Conservation (phyloP, 1,284 basidiomycete species). For the Coriolopsis trogii region DNA sequence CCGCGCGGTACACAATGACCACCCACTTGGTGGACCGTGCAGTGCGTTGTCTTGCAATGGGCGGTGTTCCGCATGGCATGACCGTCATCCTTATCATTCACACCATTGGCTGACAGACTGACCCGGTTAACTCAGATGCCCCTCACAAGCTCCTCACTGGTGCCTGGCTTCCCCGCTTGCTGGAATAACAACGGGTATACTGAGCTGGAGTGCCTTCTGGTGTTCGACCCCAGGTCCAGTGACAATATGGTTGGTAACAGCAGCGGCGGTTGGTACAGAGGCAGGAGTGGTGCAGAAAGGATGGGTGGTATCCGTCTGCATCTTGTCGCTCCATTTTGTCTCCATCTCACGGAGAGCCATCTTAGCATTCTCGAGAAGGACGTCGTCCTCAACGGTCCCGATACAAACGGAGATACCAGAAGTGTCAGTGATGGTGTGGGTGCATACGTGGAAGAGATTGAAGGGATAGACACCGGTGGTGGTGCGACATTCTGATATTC, state of each 20-base stretch:
- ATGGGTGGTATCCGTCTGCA: conserved; percentile 96
- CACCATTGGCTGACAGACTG: too few relatives aligned
- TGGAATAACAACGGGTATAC: conserved; percentile 92
- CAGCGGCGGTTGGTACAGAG: conserved; percentile 63
- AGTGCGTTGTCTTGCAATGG: too few relatives aligned
- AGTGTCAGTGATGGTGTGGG: conserved; percentile 93
- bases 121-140: too few relatives aligned
- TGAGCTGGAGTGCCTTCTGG: conserved; percentile 87
- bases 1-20: too few relatives aligned
- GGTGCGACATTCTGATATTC: too few relatives aligned
- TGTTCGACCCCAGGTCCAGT: conserved; percentile 81
- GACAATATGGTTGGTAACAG: conserved; percentile 50
- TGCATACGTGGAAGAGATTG: conserved; percentile 79
- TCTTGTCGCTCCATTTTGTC: conserved; percentile 87
- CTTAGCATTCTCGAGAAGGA: conserved; percentile 78
- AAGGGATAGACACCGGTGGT: conserved; percentile 89
- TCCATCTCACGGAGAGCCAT: conserved; percentile 79
- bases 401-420: conserved; percentile 93
- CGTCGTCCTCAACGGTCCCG: conserved; percentile 80
- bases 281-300: conserved; percentile 93
- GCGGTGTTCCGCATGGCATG: too few relatives aligned
- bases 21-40: too few relatives aligned
- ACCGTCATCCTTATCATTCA: too few relatives aligned
- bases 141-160: too few relatives aligned
- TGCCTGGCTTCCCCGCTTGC: too few relatives aligned